phyloP scores from a whole-genome alignment of 768 basidiomycete species.

The Lactifluus subvellereus region DNA sequence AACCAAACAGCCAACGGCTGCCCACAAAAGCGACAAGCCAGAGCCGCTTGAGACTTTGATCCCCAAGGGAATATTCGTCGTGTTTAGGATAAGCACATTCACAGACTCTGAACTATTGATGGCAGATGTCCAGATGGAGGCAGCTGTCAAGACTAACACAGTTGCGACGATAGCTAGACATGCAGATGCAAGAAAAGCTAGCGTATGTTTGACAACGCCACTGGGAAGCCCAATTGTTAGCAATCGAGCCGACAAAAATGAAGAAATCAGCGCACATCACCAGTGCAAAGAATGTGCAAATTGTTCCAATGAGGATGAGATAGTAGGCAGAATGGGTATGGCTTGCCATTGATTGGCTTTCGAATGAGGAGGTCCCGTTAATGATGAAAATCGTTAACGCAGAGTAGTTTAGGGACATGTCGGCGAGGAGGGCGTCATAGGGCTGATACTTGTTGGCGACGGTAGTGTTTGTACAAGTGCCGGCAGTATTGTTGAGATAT shows the following conservation, averaged over 20 bases:
- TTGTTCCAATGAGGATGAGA: conserved; percentile 65
- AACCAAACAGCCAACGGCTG: conserved; percentile 60
- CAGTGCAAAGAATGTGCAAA: conserved; percentile 58
- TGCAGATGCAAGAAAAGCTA: conserved; percentile 65
- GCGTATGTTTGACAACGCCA: conserved; percentile 57
- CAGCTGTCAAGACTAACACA: conserved; percentile 59
- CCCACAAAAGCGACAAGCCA: conserved; percentile 67
- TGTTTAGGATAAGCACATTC: conserved; percentile 45
- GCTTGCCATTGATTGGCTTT: conserved; percentile 52
- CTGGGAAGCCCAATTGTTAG: conserved; percentile 33
- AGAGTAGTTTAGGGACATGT: conserved; percentile 64
- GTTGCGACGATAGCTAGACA: conserved; percentile 54
- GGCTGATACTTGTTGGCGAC: conserved; percentile 57
- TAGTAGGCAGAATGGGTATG: conserved; percentile 69
- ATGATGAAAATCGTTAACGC: conserved; percentile 50
- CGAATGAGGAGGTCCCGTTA: conserved; percentile 43
- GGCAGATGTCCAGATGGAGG: conserved; percentile 72
- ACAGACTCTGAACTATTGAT: conserved; percentile 57
- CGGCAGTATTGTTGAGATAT: conserved; percentile 53
- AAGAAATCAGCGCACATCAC: conserved; percentile 47
- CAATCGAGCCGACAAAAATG: background rate
- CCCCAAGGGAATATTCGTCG: conserved; percentile 44
- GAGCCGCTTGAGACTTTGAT: conserved; percentile 57
- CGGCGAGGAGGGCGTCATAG: conserved; percentile 54
- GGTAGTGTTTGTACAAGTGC: conserved; percentile 59